Evolutionary conservation across 768 basidiomycete species (phyloP).

Genomic region (Thelephora ganbajun): DNA sequence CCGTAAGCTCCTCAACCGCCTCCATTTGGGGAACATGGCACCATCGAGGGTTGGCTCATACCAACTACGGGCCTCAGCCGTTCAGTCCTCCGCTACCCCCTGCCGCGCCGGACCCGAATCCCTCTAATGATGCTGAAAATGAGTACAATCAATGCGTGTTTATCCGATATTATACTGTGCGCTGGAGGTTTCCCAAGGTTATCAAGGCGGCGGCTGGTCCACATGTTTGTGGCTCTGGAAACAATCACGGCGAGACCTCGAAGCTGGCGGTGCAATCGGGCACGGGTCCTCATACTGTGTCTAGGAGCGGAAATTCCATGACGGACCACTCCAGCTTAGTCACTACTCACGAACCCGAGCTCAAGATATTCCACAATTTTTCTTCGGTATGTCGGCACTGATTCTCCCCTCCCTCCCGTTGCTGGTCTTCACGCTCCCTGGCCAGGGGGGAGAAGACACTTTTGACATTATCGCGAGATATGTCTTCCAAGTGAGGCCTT

Average conservation of each 20-base stretch:
- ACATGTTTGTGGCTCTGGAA: not conserved
- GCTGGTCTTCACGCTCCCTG: not conserved
- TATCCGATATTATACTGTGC: too few relatives aligned
- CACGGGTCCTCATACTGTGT: not conserved
- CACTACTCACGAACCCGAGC: slow-evolving; percentile 2
- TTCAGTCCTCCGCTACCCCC: not conserved
- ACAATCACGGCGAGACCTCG: not conserved
- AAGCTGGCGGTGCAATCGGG: not conserved
- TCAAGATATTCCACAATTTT: not conserved
- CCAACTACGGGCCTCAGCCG: not conserved
- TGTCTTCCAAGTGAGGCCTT: not conserved
- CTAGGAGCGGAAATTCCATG: too few relatives aligned
- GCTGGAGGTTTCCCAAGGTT: not conserved
- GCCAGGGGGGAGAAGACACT: not conserved
- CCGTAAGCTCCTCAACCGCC: not conserved
- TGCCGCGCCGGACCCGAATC: not conserved
- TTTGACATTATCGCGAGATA: too few relatives aligned
- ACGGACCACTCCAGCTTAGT: not conserved
- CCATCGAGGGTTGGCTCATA: not conserved
- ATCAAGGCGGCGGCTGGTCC: slow-evolving; percentile 5
- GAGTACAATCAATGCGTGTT: too few relatives aligned
- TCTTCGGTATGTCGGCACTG: not conserved
- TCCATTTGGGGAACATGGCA: not conserved
- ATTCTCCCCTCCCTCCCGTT: not conserved
- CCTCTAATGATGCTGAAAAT: not conserved